Percentiles rank a stretch among this genome's conserved stretches.
Conservation (phyloP, 371 early-diverging fungal species). For the Mucor circinelloides region DNA sequence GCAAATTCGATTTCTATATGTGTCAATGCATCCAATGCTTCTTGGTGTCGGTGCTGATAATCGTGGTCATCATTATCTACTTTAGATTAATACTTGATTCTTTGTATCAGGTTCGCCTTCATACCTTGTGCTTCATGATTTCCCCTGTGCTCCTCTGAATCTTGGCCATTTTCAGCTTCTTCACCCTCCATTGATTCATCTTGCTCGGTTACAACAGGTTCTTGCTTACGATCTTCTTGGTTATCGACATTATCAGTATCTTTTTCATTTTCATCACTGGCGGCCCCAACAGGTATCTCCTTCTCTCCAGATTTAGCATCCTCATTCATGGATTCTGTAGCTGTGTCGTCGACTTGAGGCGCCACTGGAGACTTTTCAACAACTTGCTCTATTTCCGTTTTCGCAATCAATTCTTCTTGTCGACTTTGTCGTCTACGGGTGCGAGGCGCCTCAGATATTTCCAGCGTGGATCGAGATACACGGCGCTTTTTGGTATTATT, state of each 20-base stretch:
- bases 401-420: not conserved
- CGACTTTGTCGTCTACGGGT: not conserved
- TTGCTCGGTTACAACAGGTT: not conserved
- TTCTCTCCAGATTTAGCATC: not conserved
- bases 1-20: constrained; percentile 59
- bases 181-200: not conserved
- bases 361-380: not conserved
- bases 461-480: not conserved
- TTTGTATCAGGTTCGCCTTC: not conserved
- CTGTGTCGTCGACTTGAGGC: not conserved
- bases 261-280: not conserved
- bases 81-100: not conserved
- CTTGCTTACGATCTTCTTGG: not conserved
- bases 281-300: not conserved
- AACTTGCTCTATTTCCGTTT: not conserved
- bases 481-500: not conserved
- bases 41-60: constrained; percentile 45
- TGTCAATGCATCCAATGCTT: constrained; percentile 52
- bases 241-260: not conserved
- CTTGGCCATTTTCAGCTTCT: not conserved
- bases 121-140: constrained; percentile 14
- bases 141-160: constrained; percentile 9
- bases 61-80: constrained; percentile 25
- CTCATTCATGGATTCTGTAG: not conserved
- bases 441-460: not conserved